A percentile compares a stretch with the other conserved stretches of the same genome.
Conservation (phyloP, 768 basidiomycete species). For the Hypsizygus marmoreus region DNA sequence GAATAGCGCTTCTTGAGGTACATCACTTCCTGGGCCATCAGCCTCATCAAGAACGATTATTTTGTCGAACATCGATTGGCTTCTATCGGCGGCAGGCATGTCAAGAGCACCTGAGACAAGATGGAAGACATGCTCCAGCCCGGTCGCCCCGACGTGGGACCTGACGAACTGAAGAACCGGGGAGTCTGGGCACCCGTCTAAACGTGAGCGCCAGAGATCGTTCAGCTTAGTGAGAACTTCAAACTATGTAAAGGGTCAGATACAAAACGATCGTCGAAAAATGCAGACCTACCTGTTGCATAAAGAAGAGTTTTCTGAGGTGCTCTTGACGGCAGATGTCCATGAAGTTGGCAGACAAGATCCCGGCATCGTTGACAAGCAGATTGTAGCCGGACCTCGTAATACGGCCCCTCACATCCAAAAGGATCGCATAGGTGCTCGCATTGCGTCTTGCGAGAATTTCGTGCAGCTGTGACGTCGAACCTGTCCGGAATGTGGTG, state of each 20-base stretch:
- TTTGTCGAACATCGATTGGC: conserved; percentile 45
- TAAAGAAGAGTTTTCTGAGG: conserved; percentile 53
- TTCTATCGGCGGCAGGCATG: conserved; percentile 38
- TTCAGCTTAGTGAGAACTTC: conserved; percentile 47
- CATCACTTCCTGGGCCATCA: conserved; percentile 23
- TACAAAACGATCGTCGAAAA: neutral
- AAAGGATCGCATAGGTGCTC: conserved; percentile 35
- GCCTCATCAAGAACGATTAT: conserved; percentile 41
- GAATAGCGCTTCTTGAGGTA: conserved; percentile 50
- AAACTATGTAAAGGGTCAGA: conserved; percentile 33
- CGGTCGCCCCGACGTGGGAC: conserved; percentile 25
- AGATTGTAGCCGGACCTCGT: conserved; percentile 25
- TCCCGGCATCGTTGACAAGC: conserved; percentile 45
- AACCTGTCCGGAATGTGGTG: conserved; percentile 25
- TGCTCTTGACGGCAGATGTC: conserved; percentile 45
- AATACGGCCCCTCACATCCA: conserved; percentile 32
- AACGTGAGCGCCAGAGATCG: conserved; percentile 49
- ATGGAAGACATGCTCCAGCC: conserved; percentile 38
- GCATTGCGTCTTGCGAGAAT: conserved; percentile 35
- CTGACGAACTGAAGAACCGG: conserved; percentile 43
- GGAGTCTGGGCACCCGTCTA: conserved; percentile 51
- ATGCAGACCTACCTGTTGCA: conserved; percentile 45
- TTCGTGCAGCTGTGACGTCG: conserved; percentile 19
- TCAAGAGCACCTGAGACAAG: conserved; percentile 46
- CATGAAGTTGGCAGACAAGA: conserved; percentile 43